Evolutionary conservation across 495 filamentous ascomycete genomes (phyloP).

Genomic region (Xylaria longipes): DNA sequence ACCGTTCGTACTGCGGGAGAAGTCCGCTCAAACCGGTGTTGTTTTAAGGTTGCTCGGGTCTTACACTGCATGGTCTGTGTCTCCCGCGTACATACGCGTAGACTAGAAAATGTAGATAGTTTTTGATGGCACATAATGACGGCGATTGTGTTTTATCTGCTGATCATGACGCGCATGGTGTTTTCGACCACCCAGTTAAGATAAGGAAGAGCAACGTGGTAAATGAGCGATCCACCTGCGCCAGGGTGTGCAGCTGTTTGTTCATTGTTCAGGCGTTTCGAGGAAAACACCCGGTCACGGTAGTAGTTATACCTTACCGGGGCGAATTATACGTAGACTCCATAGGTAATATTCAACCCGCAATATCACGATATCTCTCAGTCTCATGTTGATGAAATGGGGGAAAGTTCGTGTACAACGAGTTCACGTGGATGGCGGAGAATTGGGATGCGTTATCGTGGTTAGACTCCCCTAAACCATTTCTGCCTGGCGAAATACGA

Average conservation of each 20-base stretch:
- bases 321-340: not conserved
- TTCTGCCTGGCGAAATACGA: constrained; percentile 23
- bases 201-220: constrained; percentile 9
- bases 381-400: constrained; percentile 9
- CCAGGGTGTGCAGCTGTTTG: not conserved
- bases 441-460: constrained; percentile 13
- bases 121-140: not conserved
- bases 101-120: not conserved
- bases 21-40: not conserved
- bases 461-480: not conserved
- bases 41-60: not conserved
- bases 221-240: constrained; percentile 15
- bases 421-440: constrained; percentile 17
- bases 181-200: not conserved
- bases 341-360: not conserved
- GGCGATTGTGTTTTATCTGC: not conserved
- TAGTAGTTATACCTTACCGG: not conserved
- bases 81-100: not conserved
- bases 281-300: not conserved
- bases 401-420: constrained; percentile 5
- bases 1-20: not conserved
- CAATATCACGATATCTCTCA: not conserved
- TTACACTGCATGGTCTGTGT: not conserved
- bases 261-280: constrained; percentile 1
- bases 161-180: constrained; percentile 19